Percentiles rank a stretch among this genome's conserved stretches.
Evolutionary conservation across 495 filamentous ascomycete genomes (phyloP).

Genomic region (Jackrogersella multiformis): DNA sequence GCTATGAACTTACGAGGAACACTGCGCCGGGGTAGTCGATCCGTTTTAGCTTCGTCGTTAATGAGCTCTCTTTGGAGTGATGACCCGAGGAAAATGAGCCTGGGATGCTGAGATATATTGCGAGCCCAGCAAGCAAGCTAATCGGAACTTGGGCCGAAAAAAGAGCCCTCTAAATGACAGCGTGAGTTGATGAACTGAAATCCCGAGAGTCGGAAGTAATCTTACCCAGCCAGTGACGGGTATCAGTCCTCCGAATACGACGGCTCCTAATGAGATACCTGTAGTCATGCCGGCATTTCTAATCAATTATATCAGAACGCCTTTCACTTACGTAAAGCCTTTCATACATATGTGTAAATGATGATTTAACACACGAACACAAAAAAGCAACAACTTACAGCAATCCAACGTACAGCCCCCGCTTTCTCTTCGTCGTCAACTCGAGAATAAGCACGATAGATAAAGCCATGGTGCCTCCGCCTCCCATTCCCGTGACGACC

Average conservation of each 20-base stretch:
- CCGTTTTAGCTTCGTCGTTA: constrained; percentile 61
- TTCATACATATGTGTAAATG: neutral
- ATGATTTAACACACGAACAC: no score
- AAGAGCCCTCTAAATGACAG: constrained; percentile 64
- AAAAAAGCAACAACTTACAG: constrained; percentile 54
- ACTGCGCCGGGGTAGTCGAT: constrained; percentile 76
- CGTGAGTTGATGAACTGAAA: neutral
- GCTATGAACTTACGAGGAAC: constrained; percentile 60
- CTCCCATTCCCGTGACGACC: constrained; percentile 69
- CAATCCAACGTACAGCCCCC: constrained; percentile 76
- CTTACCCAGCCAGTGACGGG: constrained; percentile 74
- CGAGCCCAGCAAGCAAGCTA: constrained; percentile 62
- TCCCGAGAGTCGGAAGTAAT: neutral
- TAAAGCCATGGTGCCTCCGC: constrained; percentile 71
- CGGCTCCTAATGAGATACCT: constrained; percentile 74
- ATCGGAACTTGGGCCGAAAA: constrained; percentile 74
- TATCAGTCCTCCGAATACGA: constrained; percentile 71
- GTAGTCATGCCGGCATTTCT: constrained; percentile 67
- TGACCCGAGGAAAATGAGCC: constrained; percentile 46
- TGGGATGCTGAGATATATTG: constrained; percentile 69
- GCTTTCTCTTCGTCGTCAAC: constrained; percentile 66
- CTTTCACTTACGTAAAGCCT: neutral
- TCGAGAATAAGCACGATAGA: constrained; percentile 75
- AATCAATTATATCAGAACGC: neutral
- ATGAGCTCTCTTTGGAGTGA: constrained; percentile 26